These are phyloP conservation scores for Arachis hypogaea DNA, from an alignment of 306 rosid species.

Conservation along the genomic window DNA sequence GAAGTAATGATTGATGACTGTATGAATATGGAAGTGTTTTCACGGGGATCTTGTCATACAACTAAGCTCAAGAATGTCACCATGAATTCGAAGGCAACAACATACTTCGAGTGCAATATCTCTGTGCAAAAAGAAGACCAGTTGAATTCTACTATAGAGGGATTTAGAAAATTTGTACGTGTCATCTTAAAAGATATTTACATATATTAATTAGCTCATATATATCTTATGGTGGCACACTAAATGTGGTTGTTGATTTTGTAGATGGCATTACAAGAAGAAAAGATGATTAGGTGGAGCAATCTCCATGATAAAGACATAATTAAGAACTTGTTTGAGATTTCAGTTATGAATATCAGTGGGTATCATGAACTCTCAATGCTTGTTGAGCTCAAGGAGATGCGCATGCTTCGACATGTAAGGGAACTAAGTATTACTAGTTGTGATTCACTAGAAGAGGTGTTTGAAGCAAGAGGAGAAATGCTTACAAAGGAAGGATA, in stretches of 20 bases:
- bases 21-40: conserved; percentile 1
- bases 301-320: too few relatives aligned
- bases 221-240: too few relatives aligned
- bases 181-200: not conserved
- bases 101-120: not conserved
- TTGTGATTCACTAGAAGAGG: not conserved
- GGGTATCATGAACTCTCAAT: too few relatives aligned
- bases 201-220: not conserved
- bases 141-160: conserved; percentile 1
- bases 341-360: not conserved
- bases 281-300: not conserved
- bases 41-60: not conserved
- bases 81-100: not conserved
- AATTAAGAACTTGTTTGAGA: too few relatives aligned
- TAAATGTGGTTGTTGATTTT: too few relatives aligned
- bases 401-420: not conserved
- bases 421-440: not conserved
- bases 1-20: not conserved
- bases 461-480: not conserved
- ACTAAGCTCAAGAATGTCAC: conserved; percentile 6
- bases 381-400: not conserved
- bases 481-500: not conserved
- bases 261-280: not conserved
- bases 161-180: conserved; percentile 16
- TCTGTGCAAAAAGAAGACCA: not conserved